These are phyloP conservation scores for Zygoascus bituminiphila DNA, from an alignment of 805 yeast species.

Conservation along the genomic window DNA sequence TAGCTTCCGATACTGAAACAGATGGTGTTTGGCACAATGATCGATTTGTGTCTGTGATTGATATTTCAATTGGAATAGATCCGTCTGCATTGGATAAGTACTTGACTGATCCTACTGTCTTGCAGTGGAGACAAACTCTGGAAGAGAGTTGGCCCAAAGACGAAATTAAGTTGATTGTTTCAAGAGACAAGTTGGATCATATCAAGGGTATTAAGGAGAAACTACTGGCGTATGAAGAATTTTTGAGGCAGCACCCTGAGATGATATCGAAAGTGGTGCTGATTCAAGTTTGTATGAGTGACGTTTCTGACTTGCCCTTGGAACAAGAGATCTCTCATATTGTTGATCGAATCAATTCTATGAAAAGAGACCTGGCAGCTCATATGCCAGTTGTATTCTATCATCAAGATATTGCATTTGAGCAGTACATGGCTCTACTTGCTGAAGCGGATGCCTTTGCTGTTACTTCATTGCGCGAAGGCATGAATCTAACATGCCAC, in stretches of 20 bases:
- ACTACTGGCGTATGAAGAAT: conserved; percentile 74
- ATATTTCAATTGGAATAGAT: conserved; percentile 35
- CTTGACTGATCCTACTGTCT: conserved; percentile 32
- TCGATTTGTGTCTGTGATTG: conserved; percentile 29
- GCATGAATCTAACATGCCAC: conserved; percentile 94
- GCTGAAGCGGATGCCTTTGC: conserved; percentile 82
- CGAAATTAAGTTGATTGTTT: conserved; percentile 58
- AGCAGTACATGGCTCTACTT: conserved; percentile 79
- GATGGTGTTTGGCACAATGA: conserved; percentile 66
- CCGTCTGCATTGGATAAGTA: conserved; percentile 40
- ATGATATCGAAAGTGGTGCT: conserved; percentile 62
- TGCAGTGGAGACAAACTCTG: conserved; percentile 38
- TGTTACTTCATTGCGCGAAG: conserved; percentile 90
- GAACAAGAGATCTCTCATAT: conserved; percentile 68
- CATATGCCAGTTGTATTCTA: conserved; percentile 79
- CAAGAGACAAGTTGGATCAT: conserved; percentile 81
- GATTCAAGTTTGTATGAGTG: conserved; percentile 48
- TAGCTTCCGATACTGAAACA: conserved; percentile 79
- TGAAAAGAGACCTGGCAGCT: conserved; percentile 58
- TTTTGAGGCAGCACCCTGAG: conserved; percentile 63
- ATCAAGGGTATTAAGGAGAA: conserved; percentile 86
- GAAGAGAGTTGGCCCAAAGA: conserved; percentile 65
- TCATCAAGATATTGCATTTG: conserved; percentile 82
- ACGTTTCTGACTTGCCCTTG: conserved; percentile 37
- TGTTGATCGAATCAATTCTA: conserved; percentile 78